A percentile compares a stretch with the other conserved stretches of the same genome.
phyloP scores from a whole-genome alignment of 352 stramenopile genomes.

The Phytopythium mirpurense region DNA sequence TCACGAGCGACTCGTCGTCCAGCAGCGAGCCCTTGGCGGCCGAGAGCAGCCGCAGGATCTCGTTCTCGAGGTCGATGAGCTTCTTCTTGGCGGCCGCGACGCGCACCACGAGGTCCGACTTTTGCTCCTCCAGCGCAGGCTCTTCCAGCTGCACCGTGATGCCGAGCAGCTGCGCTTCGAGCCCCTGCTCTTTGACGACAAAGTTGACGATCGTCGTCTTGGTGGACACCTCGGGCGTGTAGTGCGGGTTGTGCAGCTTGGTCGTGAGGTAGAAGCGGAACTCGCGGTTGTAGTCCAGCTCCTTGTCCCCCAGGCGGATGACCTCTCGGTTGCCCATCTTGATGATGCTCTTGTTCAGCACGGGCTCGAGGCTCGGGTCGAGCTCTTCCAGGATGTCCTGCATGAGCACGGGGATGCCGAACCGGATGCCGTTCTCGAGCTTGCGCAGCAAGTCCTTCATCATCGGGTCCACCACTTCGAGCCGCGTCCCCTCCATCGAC shows the following conservation, averaged over 20 bases:
- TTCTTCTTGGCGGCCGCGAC: slow-evolving; percentile 94
- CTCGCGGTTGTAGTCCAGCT: slow-evolving; percentile 93
- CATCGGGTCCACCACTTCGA: slow-evolving; percentile 94
- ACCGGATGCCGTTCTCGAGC: slow-evolving; percentile 93
- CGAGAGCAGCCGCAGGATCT: slow-evolving; percentile 91
- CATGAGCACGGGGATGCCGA: slow-evolving; percentile 91
- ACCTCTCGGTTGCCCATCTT: slow-evolving; percentile 92
- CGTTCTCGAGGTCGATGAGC: slow-evolving; percentile 94
- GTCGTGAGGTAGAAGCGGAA: slow-evolving; percentile 96
- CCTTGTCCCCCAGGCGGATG: slow-evolving; percentile 93
- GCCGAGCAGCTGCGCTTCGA: slow-evolving; percentile 92
- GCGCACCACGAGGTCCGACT: slow-evolving; percentile 87
- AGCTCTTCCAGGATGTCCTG: slow-evolving; percentile 96
- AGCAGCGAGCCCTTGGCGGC: slow-evolving; percentile 91
- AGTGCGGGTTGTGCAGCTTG: slow-evolving; percentile 95
- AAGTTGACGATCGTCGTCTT: slow-evolving; percentile 98
- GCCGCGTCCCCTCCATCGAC: slow-evolving; percentile 83
- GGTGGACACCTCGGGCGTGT: slow-evolving; percentile 92
- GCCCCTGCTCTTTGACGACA: slow-evolving; percentile 92
- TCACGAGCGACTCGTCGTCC: slow-evolving; percentile 93
- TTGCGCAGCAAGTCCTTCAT: slow-evolving; percentile 93
- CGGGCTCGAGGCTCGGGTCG: slow-evolving; percentile 91
- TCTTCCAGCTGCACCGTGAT: slow-evolving; percentile 94
- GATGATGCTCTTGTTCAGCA: slow-evolving; percentile 94
- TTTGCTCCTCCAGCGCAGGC: slow-evolving; percentile 93